Evolutionary conservation across 2,329 filamentous ascomycete species (phyloP).

Genomic region (Gliomastix tumulicola): DNA sequence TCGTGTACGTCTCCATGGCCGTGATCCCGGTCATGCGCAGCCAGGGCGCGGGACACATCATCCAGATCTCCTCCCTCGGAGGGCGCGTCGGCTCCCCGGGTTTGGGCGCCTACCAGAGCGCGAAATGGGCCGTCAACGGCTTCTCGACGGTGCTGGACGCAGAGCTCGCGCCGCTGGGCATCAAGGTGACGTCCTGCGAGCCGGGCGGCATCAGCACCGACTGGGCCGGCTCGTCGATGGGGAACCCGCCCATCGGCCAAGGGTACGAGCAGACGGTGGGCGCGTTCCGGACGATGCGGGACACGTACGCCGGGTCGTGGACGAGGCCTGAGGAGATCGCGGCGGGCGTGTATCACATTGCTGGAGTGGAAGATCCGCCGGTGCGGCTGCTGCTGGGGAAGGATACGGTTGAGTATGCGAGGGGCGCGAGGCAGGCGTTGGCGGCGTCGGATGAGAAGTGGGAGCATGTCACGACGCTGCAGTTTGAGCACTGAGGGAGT

Average conservation of each 20-base stretch:
- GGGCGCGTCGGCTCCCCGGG: conserved; percentile 23
- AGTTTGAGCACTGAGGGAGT: no score
- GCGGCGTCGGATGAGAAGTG: conserved; percentile 21
- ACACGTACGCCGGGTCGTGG: conserved; percentile 1
- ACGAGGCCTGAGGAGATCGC: conserved; percentile 16
- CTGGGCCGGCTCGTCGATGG: conserved; percentile 23
- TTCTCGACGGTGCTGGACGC: conserved; percentile 25
- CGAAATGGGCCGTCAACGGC: conserved; percentile 30
- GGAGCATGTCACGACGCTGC: no score
- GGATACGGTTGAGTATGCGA: conserved; percentile 15
- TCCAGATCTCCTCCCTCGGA: conserved; percentile 30
- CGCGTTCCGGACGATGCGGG: conserved; percentile 5
- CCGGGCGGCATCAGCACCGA: conserved; percentile 33
- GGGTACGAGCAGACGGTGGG: conserved; percentile 28
- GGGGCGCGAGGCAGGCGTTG: conserved; percentile 10
- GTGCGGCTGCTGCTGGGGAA: conserved; percentile 21
- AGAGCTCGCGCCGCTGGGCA: conserved; percentile 27
- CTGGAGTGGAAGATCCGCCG: conserved; percentile 16
- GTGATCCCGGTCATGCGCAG: conserved; percentile 23
- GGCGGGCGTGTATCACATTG: conserved; percentile 15
- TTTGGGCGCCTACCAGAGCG: conserved; percentile 25
- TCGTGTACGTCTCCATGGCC: conserved; percentile 43
- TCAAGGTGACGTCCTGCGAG: conserved; percentile 29
- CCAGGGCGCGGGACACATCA: conserved; percentile 21
- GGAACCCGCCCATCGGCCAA: conserved; percentile 16